A percentile compares a stretch with the other conserved stretches of the same genome.
Conservation (phyloP, 2,329 filamentous ascomycete genomes). For the Colletotrichum sp. region DNA sequence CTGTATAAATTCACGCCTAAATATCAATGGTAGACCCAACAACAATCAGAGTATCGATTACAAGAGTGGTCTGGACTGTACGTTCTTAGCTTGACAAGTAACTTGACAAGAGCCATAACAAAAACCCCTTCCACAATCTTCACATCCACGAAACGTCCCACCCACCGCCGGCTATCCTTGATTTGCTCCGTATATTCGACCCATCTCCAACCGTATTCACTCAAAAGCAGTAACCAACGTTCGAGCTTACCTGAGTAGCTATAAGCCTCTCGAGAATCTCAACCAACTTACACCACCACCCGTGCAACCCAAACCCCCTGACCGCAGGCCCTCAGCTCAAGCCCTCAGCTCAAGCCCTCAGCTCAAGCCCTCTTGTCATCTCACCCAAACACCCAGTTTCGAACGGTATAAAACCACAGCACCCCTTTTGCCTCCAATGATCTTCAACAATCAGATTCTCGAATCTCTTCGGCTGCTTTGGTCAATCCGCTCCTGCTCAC, state of each 20-base stretch:
- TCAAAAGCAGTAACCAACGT: fast-evolving
- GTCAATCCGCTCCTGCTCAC: neutral
- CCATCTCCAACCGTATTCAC: fast-evolving
- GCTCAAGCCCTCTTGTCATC: no score
- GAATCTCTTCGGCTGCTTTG: no score
- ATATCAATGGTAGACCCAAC: fast-evolving
- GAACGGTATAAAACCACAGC: no score
- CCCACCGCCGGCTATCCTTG: neutral
- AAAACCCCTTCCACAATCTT: neutral
- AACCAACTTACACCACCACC: neutral
- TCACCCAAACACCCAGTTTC: no score
- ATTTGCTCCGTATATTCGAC: neutral
- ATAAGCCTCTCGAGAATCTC: neutral
- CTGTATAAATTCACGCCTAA: no score
- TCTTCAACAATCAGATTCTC: no score
- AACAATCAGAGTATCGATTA: neutral
- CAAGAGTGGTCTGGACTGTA: no score
- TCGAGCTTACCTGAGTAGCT: neutral
- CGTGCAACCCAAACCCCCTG: neutral
- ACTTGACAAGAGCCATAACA: neutral
- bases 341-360: no score
- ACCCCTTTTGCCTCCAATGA: no score
- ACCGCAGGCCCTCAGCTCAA: no score
- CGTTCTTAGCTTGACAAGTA: neutral
- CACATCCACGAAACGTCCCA: neutral